These are phyloP conservation scores for Mortierella sp. DNA, from an alignment of 371 early-diverging fungal genomes.

Conservation along the genomic window DNA sequence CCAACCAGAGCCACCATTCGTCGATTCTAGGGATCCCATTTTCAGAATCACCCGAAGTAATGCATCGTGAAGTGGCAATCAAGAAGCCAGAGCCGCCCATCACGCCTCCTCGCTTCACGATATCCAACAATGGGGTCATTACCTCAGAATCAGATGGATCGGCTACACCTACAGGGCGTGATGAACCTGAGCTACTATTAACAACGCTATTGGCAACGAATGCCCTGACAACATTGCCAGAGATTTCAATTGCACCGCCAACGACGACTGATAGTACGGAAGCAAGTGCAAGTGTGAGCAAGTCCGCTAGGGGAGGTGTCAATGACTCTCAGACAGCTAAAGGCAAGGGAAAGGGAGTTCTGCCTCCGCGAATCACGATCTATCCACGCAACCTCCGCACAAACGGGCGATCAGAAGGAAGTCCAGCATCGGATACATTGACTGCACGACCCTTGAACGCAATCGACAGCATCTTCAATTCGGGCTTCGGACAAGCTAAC, in stretches of 20 bases:
- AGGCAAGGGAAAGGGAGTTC: too few species aligned
- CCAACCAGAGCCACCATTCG: conserved; percentile 30
- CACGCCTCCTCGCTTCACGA: too few species aligned
- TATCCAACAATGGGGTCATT: too few species aligned
- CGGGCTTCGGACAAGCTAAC: conserved; percentile 11
- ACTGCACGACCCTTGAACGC: conserved; percentile 3
- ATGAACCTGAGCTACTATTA: neutral
- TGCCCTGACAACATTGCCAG: conserved; percentile 4
- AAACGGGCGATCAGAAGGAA: too few species aligned
- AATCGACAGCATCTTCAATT: conserved; percentile 17
- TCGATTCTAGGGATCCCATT: conserved; percentile 41
- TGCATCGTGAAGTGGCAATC: conserved; percentile 11
- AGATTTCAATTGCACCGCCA: conserved; percentile 18
- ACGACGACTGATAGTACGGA: conserved; percentile 4
- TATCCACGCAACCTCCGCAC: too few species aligned
- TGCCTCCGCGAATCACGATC: too few species aligned
- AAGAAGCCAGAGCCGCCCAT: neutral
- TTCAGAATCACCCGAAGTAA: conserved; percentile 47
- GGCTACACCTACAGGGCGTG: neutral
- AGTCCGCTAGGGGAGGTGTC: too few species aligned
- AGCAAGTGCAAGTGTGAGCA: neutral
- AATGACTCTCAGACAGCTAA: too few species aligned
- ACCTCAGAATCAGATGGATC: neutral
- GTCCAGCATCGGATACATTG: neutral
- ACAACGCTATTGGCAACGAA: conserved; percentile 2